These are phyloP conservation scores for Colletotrichum noveboracense DNA, from an alignment of 2,329 filamentous ascomycete species.

Conservation along the genomic window DNA sequence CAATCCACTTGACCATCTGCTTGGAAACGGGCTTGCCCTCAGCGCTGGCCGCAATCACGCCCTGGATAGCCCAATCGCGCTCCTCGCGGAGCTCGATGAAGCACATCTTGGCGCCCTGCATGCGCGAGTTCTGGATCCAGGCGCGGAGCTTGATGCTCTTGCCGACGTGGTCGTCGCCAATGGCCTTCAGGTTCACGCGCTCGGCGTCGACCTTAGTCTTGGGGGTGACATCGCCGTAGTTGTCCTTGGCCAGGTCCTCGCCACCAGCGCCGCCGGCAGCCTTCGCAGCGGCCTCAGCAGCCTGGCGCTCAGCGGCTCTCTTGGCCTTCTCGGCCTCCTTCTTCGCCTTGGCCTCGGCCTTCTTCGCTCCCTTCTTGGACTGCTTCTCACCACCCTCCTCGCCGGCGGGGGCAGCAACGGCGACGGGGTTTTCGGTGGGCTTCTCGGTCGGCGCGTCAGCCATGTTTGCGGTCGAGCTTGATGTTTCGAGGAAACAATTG, in stretches of 20 bases:
- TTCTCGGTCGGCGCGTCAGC: conserved; percentile 36
- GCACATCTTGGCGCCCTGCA: conserved; percentile 88
- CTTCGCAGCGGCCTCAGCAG: conserved; percentile 68
- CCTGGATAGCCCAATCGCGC: conserved; percentile 80
- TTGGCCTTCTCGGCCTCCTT: conserved; percentile 84
- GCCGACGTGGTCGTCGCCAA: conserved; percentile 70
- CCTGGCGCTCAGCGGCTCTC: conserved; percentile 41
- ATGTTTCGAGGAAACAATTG: not conserved
- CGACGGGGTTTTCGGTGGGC: conserved; percentile 23
- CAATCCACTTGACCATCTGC: conserved; percentile 95
- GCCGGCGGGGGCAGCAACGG: conserved; percentile 28
- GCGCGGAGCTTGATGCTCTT: conserved; percentile 78
- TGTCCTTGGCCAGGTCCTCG: conserved; percentile 73
- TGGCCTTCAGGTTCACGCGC: conserved; percentile 63
- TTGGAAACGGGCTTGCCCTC: conserved; percentile 66
- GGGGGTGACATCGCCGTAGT: conserved; percentile 70
- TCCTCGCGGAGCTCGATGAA: conserved; percentile 87
- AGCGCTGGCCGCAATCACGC: conserved; percentile 74
- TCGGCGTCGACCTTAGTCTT: conserved; percentile 46
- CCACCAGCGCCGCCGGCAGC: conserved; percentile 64
- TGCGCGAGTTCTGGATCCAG: conserved; percentile 85
- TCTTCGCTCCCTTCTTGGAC: conserved; percentile 85
- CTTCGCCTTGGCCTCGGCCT: conserved; percentile 84
- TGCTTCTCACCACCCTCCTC: conserved; percentile 22
- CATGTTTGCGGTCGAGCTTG: conserved; percentile 28